A percentile compares a stretch with the other conserved stretches of the same genome.
Conservation (phyloP, 2,329 filamentous ascomycete genomes). For the Aspergillus felis region DNA sequence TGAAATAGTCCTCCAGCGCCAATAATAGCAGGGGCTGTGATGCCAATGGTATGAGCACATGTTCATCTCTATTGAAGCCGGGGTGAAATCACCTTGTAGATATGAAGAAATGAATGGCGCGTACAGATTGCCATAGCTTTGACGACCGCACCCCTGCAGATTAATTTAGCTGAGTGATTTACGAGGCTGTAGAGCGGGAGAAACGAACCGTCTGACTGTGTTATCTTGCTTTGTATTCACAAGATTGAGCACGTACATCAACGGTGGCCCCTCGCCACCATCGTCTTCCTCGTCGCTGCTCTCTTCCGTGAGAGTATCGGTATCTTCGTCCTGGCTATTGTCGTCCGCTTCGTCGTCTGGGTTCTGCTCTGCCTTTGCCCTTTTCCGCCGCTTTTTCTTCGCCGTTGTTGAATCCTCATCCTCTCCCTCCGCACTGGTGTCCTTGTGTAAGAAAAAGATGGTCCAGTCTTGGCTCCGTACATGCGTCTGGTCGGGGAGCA, state of each 20-base stretch:
- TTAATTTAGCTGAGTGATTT: constrained; percentile 10
- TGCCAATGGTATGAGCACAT: constrained; percentile 10
- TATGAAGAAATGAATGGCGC: constrained; percentile 93
- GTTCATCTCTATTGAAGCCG: not conserved
- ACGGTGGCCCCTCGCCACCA: constrained; percentile 75
- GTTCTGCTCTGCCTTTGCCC: constrained; percentile 43
- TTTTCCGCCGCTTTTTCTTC: constrained; percentile 35
- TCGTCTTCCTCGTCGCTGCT: constrained; percentile 57
- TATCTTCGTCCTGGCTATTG: constrained; percentile 34
- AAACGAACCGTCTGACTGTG: constrained; percentile 65
- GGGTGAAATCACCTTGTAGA: constrained; percentile 71
- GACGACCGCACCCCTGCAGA: constrained; percentile 75
- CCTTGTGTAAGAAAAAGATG: constrained; percentile 97
- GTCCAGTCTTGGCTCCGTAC: constrained; percentile 97
- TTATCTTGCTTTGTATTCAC: constrained; percentile 98
- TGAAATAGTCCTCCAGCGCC: constrained; percentile 95
- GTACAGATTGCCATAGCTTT: constrained; percentile 99
- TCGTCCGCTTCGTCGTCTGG: constrained; percentile 48
- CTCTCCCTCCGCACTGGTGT: constrained; percentile 78
- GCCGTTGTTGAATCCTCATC: constrained; percentile 60
- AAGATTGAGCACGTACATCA: constrained; percentile 95
- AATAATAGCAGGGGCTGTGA: constrained; percentile 76
- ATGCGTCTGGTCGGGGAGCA: constrained; percentile 96
- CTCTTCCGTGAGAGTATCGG: constrained; percentile 5
- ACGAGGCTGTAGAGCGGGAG: not conserved